These are phyloP conservation scores for Mortierella sp. DNA, from an alignment of 371 early-diverging fungal species.

Conservation along the genomic window DNA sequence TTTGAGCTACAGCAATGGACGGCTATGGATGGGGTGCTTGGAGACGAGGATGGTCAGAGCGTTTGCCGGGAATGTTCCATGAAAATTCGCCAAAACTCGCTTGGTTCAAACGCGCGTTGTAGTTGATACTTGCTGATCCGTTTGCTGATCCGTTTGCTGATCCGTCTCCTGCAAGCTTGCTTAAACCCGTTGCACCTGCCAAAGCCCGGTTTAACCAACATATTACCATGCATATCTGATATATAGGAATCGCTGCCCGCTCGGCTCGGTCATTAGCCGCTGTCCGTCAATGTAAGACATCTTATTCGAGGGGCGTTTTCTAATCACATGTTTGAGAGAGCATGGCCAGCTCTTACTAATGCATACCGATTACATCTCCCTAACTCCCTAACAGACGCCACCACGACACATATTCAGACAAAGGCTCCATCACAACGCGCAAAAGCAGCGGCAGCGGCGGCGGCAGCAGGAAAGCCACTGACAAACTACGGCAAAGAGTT, in stretches of 20 bases:
- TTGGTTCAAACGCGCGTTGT: no score
- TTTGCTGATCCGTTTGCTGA: no score
- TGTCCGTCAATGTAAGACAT: slow-evolving; percentile 41
- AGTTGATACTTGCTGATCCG: no score
- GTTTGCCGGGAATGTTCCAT: no score
- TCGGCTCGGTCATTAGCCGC: slow-evolving; percentile 36
- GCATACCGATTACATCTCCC: no score
- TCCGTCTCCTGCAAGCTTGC: no score
- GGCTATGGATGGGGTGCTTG: no score
- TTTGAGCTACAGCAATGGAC: no score
- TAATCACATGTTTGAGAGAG: background rate
- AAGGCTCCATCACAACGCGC: slow-evolving; percentile 28
- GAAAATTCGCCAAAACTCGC: no score
- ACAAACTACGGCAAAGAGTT: slow-evolving; percentile 60
- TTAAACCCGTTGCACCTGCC: background rate
- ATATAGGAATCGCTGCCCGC: slow-evolving; percentile 38
- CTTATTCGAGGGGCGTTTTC: background rate
- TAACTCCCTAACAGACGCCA: slow-evolving; percentile 40
- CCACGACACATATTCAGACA: slow-evolving; percentile 29
- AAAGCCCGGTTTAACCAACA: background rate
- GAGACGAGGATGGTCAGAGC: no score
- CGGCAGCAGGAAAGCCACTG: slow-evolving; percentile 32
- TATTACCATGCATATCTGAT: background rate
- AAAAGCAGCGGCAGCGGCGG: slow-evolving; percentile 22
- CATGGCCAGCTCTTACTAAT: background rate